These are phyloP conservation scores for Davidsoniella australis DNA, from an alignment of 2,329 filamentous ascomycete species.

Conservation along the genomic window DNA sequence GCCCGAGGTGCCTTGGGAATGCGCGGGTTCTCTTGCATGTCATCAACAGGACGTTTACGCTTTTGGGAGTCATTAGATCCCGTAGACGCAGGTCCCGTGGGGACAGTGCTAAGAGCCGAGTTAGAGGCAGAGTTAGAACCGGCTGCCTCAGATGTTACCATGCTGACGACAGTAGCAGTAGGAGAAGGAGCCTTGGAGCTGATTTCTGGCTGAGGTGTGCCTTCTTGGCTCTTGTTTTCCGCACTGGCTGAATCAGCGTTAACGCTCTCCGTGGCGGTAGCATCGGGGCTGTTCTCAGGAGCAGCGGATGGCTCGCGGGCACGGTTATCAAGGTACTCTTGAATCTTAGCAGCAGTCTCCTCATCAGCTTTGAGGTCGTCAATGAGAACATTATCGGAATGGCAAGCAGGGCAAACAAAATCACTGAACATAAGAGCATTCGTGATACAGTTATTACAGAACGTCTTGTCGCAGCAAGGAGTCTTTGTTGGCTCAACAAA, in stretches of 20 bases:
- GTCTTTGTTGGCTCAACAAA: conserved; percentile 99
- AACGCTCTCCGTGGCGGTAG: conserved; percentile 6
- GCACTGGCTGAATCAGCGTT: conserved; percentile 13
- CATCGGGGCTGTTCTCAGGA: conserved; percentile 15
- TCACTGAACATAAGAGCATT: conserved; percentile 97
- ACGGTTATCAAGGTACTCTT: conserved; percentile 38
- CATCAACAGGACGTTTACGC: conserved; percentile 64
- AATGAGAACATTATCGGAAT: conserved; percentile 78
- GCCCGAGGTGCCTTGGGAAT: conserved; percentile 47
- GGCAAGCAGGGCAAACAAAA: conserved; percentile 85
- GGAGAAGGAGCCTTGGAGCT: conserved; percentile 12
- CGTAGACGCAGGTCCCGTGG: background rate
- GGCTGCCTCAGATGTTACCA: conserved; percentile 1
- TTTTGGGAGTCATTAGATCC: conserved; percentile 30
- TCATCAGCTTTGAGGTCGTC: conserved; percentile 78
- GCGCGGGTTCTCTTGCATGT: conserved; percentile 45
- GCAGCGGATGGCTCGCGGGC: conserved; percentile 15
- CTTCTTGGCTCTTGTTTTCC: conserved; percentile 4
- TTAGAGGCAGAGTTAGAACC: background rate
- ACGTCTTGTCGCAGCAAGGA: conserved; percentile 94
- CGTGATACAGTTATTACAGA: conserved; percentile 99
- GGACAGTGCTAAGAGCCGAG: background rate
- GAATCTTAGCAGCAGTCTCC: conserved; percentile 61
- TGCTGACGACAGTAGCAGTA: background rate
- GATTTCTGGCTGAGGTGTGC: conserved; percentile 20